phyloP scores from a whole-genome alignment of 192 early-diverging fungal genomes.

The Gryganskiella cystojenkinii region DNA sequence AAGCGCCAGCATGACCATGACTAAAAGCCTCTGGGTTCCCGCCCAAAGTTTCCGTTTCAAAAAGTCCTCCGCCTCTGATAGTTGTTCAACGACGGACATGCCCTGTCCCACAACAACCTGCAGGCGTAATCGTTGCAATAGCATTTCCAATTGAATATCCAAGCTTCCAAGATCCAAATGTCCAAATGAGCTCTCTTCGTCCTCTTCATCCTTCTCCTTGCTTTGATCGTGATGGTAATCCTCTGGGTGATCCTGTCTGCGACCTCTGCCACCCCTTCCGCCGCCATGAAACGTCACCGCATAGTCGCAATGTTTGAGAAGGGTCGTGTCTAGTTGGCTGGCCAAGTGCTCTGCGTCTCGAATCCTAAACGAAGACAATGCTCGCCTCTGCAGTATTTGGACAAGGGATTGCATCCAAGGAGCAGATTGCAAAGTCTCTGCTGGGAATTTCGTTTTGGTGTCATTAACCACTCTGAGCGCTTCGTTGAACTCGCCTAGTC shows the following conservation, averaged over 20 bases:
- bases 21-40: constrained; percentile 26
- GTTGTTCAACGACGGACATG: constrained; percentile 17
- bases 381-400: constrained; percentile 31
- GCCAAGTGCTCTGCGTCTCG: constrained; percentile 32
- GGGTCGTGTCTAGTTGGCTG: constrained; percentile 17
- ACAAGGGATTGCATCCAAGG: constrained; percentile 43
- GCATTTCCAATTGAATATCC: constrained; percentile 28
- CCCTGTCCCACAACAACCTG: constrained; percentile 19
- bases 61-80: constrained; percentile 25
- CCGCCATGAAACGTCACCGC: no score
- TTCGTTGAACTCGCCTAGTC: constrained; percentile 16
- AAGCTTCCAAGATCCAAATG: constrained; percentile 24
- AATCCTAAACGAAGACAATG: constrained; percentile 13
- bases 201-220: background rate
- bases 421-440: constrained; percentile 21
- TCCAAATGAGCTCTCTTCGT: background rate
- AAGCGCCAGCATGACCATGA: constrained; percentile 29
- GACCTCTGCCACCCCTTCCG: background rate
- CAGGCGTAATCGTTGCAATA: constrained; percentile 23
- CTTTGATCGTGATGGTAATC: no score
- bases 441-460: constrained; percentile 27
- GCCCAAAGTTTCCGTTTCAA: constrained; percentile 36
- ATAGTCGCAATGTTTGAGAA: constrained; percentile 4
- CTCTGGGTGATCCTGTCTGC: background rate
- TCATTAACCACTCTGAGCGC: constrained; percentile 20